Percentiles rank a stretch among this genome's conserved stretches.
These are phyloP conservation scores for Pythium dissimile DNA, from an alignment of 352 stramenopile species.

Conservation along the genomic window DNA sequence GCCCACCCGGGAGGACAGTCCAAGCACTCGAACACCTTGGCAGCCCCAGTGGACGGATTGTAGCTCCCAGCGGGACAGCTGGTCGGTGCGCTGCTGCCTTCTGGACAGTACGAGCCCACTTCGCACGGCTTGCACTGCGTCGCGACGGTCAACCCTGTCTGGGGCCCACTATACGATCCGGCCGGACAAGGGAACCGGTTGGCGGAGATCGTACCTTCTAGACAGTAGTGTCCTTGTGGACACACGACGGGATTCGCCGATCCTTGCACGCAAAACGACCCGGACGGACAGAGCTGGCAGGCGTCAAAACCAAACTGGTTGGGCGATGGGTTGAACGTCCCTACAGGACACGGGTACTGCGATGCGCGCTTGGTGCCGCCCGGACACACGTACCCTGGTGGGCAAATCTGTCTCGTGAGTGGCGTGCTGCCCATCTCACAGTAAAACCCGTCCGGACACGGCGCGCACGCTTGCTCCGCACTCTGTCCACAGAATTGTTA, in stretches of 20 bases:
- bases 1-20: conserved; percentile 69
- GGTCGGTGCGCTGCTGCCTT: conserved; percentile 64
- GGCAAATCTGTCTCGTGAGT: conserved; percentile 59
- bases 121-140: conserved; percentile 57
- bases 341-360: conserved; percentile 82
- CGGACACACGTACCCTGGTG: conserved; percentile 66
- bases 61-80: conserved; percentile 73
- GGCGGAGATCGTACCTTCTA: conserved; percentile 48
- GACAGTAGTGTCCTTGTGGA: conserved; percentile 82
- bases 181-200: conserved; percentile 85
- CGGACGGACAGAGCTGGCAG: conserved; percentile 57
- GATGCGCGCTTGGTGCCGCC: conserved; percentile 55
- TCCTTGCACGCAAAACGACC: conserved; percentile 63
- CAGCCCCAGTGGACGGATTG: conserved; percentile 49
- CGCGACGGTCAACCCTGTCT: conserved; percentile 43
- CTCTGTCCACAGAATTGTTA: conserved; percentile 33
- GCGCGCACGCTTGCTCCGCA: conserved; percentile 69
- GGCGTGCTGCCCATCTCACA: conserved; percentile 78
- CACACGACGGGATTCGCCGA: conserved; percentile 47
- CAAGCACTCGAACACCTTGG: conserved; percentile 55
- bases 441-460: conserved; percentile 71
- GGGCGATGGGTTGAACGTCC: conserved; percentile 71
- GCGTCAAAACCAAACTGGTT: conserved; percentile 43
- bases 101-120: conserved; percentile 80
- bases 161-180: conserved; percentile 76